phyloP scores from a whole-genome alignment of 2,329 filamentous ascomycete genomes.

The Ceratocystis eucalypticola region DNA sequence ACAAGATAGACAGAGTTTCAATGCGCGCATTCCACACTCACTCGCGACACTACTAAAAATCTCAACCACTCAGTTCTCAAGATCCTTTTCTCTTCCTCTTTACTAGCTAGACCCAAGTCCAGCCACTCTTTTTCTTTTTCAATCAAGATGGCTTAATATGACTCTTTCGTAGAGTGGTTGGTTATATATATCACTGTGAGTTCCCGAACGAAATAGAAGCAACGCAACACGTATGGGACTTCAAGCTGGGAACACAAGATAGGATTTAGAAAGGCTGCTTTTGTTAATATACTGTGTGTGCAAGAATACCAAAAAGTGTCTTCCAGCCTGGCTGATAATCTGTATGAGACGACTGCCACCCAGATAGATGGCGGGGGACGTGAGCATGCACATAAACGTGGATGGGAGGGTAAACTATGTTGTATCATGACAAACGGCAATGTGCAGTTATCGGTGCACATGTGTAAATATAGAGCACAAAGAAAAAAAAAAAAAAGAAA shows the following conservation, averaged over 20 bases:
- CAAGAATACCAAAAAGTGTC: too few relatives aligned
- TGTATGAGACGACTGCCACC: background rate
- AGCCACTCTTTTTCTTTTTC: background rate
- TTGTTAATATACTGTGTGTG: too few relatives aligned
- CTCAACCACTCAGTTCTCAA: background rate
- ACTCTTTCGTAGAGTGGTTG: too few relatives aligned
- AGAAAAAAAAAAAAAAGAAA: background rate
- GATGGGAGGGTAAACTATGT: background rate
- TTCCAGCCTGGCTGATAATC: background rate
- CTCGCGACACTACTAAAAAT: background rate
- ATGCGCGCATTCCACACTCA: background rate
- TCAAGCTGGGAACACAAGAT: too few relatives aligned
- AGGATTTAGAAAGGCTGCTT: too few relatives aligned
- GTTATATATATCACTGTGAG: too few relatives aligned
- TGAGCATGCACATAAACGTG: background rate
- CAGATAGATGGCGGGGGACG: too few relatives aligned
- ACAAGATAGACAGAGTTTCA: background rate
- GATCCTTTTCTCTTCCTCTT: background rate
- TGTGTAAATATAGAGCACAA: background rate
- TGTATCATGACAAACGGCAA: background rate
- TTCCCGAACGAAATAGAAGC: too few relatives aligned
- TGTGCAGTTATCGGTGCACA: background rate
- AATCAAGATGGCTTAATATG: background rate
- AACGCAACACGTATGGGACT: too few relatives aligned
- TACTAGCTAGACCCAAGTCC: background rate